Percentiles rank a stretch among this genome's conserved stretches.
Evolutionary conservation across 129 eudicot genomes (phyloP).

Genomic region (Rutidosis leptorrhynchoides): DNA sequence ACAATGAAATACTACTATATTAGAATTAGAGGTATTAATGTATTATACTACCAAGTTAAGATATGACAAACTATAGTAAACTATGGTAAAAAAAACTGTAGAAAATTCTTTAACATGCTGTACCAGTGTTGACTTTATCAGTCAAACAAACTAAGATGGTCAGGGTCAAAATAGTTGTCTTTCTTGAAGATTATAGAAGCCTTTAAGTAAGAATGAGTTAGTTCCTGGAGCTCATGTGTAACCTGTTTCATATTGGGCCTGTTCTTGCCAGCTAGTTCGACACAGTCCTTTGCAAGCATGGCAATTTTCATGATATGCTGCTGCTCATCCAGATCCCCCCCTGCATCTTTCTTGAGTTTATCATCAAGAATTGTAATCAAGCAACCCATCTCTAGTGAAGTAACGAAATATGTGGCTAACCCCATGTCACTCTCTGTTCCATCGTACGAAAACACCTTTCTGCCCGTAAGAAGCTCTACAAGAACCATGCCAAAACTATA

Average conservation of each 20-base stretch:
- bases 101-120: too few species aligned
- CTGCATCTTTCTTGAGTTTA: conserved; percentile 22
- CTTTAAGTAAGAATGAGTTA: conserved; percentile 18
- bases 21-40: too few species aligned
- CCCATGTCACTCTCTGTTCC: conserved; percentile 29
- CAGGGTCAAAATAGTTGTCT: conserved; percentile 14
- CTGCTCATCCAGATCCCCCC: conserved; percentile 23
- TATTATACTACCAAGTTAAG: too few species aligned
- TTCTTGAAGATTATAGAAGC: conserved; percentile 11
- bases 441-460: conserved; percentile 25
- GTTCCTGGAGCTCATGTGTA: conserved; percentile 16
- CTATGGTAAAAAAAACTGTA: too few species aligned
- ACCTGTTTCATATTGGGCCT: conserved; percentile 31
- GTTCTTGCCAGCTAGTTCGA: conserved; percentile 19
- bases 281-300: conserved; percentile 18
- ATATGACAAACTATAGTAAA: too few species aligned
- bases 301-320: conserved; percentile 22
- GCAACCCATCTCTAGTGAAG: conserved; percentile 16
- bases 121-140: background rate
- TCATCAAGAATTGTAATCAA: conserved; percentile 29
- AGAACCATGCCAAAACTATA: conserved; percentile 38
- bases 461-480: conserved; percentile 33
- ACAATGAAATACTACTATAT: too few species aligned
- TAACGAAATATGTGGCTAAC: conserved; percentile 26
- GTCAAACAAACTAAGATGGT: conserved; percentile 10